Evolutionary conservation across 2,329 filamentous ascomycete genomes (phyloP).

Genomic region (Aspergillus persii): DNA sequence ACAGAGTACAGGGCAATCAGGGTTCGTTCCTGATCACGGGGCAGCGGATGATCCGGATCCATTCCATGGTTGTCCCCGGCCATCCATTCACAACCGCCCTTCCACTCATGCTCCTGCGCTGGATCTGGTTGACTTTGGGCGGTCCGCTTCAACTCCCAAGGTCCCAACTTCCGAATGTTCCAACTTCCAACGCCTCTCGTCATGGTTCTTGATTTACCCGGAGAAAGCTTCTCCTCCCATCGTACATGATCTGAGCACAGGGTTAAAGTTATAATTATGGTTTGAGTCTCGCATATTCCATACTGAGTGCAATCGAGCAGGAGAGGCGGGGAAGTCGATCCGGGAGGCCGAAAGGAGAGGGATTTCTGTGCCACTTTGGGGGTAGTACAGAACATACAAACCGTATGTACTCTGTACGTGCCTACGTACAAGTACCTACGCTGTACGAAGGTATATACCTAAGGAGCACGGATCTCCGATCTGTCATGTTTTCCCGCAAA

Average conservation of each 20-base stretch:
- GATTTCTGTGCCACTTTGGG: neutral
- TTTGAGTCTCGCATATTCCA: neutral
- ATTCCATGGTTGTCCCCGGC: neutral
- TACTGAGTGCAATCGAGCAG: neutral
- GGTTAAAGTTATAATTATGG: neutral
- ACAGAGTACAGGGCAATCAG: too few relatives aligned
- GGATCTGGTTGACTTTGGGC: constrained; percentile 2
- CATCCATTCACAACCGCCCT: neutral
- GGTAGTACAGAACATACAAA: neutral
- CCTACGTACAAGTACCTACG: too few relatives aligned
- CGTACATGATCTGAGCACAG: neutral
- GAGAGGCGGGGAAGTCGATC: neutral
- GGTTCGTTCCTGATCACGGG: neutral
- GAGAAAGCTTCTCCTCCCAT: neutral
- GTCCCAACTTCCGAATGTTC: neutral
- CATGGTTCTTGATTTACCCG: neutral
- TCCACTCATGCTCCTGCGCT: neutral
- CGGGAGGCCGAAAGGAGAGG: neutral
- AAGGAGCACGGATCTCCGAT: constrained; percentile 16
- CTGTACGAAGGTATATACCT: too few relatives aligned
- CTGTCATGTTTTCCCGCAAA: constrained; percentile 17
- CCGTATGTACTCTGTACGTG: too few relatives aligned
- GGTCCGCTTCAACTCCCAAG: constrained; percentile 8
- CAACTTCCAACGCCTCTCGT: neutral
- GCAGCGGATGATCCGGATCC: constrained; percentile 4